Percentiles rank a stretch among this genome's conserved stretches.
phyloP scores from a whole-genome alignment of 306 rosid species.

The Erythrophleum fordii region DNA sequence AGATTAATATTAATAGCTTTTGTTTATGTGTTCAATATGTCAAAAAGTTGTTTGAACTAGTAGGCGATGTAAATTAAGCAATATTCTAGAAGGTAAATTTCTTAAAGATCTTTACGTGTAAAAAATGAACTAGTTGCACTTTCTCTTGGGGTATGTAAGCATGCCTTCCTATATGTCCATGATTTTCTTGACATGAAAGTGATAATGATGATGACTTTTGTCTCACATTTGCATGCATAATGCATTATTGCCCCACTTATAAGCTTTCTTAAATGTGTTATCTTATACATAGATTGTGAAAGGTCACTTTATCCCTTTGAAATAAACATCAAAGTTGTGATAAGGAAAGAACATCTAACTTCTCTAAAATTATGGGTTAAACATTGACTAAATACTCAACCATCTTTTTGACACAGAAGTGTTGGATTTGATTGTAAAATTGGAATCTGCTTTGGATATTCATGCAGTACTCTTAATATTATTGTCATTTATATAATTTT shows the following conservation, averaged over 20 bases:
- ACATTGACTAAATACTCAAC: too few relatives aligned
- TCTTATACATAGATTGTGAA: too few relatives aligned
- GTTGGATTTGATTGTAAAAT: too few relatives aligned
- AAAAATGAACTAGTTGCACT: not conserved
- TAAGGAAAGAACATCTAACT: not conserved
- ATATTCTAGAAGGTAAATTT: not conserved
- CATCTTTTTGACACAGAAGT: too few relatives aligned
- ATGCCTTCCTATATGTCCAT: not conserved
- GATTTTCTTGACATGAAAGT: not conserved
- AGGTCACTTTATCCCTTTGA: too few relatives aligned
- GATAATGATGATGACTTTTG: not conserved
- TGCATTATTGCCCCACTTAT: not conserved
- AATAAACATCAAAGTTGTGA: not conserved
- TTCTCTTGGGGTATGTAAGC: not conserved
- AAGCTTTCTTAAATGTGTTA: too few relatives aligned
- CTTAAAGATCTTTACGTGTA: not conserved
- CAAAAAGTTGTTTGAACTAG: slow-evolving; percentile 35
- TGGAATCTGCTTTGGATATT: too few relatives aligned
- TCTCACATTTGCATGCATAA: not conserved
- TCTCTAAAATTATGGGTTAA: not conserved
- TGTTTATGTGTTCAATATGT: slow-evolving; percentile 22
- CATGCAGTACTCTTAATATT: too few relatives aligned
- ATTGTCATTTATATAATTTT: too few relatives aligned
- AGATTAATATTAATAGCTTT: not conserved
- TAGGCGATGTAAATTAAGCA: not conserved